Evolutionary conservation across 805 yeast genomes (phyloP).

Genomic region (Lipomyces orientalis): DNA sequence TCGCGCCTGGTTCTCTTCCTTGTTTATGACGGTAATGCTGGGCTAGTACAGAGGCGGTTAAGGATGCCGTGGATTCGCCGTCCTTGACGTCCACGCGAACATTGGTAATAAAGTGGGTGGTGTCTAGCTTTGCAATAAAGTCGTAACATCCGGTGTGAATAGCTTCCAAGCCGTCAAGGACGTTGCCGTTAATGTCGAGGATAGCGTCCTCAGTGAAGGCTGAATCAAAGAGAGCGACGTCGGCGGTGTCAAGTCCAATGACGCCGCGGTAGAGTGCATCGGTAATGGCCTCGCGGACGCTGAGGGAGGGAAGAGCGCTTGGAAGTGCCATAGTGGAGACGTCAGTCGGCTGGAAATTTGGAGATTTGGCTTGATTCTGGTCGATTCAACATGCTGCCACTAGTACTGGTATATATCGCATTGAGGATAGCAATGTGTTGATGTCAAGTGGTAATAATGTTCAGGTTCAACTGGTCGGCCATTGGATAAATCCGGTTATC

Average conservation of each 20-base stretch:
- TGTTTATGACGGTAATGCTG: conserved; percentile 13
- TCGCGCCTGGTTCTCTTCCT: conserved; percentile 9
- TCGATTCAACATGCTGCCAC: no score
- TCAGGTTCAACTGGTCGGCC: no score
- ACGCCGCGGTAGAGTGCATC: conserved; percentile 9
- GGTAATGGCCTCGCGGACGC: conserved; percentile 8
- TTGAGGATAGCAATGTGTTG: no score
- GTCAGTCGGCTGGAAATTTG: conserved; percentile 1
- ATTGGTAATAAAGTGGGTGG: neutral
- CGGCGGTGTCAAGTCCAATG: neutral
- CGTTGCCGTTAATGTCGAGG: conserved; percentile 13
- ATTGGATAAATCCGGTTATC: no score
- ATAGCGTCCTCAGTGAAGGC: conserved; percentile 11
- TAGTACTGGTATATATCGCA: no score
- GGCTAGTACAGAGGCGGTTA: conserved; percentile 15
- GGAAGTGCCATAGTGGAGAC: conserved; percentile 7
- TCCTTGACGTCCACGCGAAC: conserved; percentile 6
- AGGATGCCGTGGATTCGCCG: conserved; percentile 7
- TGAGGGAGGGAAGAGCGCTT: neutral
- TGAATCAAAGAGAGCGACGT: conserved; percentile 12
- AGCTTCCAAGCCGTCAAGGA: conserved; percentile 11
- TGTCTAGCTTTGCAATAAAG: neutral
- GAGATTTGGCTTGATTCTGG: neutral
- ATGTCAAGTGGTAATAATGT: no score
- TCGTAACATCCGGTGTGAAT: neutral